Evolutionary conservation across 2,329 filamentous ascomycete species (phyloP), one percentile per base, ranked within the genome.

Genomic region (Pyrenophora tritici-repentis): DNA sequence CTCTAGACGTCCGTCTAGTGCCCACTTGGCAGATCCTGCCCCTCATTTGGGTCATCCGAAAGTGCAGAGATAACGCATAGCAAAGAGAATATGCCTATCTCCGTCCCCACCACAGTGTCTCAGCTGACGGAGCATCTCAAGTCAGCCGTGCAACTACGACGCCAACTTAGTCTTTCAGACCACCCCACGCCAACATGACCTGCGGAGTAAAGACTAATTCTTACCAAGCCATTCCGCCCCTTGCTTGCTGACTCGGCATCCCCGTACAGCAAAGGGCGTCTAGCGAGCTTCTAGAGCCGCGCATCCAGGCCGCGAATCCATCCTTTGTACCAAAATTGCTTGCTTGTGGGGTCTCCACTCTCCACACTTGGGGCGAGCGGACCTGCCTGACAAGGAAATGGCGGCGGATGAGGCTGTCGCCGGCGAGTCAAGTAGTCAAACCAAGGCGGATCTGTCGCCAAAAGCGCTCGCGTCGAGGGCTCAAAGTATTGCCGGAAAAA

Each of bases 211-310:
- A 41, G 20, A 37, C 44, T 26, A 42, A 38, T 42, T 16, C 26
- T 29, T 37, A 46, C 46, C 38, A 58, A 44, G 50, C 47, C 26
- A 18, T 42, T 42, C 46, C 48, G 52, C 48, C 50, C 59, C 61
- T 56, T 42, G 43, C 53, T 45, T 50, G 50, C 50, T 62, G 56
- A 56, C 55, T 65, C 55, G 54, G 49, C 45, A 42, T 10, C n/a
- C 42, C 42, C 49, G 29, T 50, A 53, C 53, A 63, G 56, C 42
- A 55, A 50, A 50, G 43, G 43, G 53, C 59, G 60, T 63, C 62
- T 66, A 66, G 62, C 49, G 52, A 54, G 56, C 53, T 50, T 56
- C 50, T 57, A 56, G 47, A 53, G 45, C 50, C 29, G 31, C 37
- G 34, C 36, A 50, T 47, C 49, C 43, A 51, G 43, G 49, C 43